Base-by-base conservation (phyloP, 768 basidiomycete species). In the Collybia nuda region DNA sequence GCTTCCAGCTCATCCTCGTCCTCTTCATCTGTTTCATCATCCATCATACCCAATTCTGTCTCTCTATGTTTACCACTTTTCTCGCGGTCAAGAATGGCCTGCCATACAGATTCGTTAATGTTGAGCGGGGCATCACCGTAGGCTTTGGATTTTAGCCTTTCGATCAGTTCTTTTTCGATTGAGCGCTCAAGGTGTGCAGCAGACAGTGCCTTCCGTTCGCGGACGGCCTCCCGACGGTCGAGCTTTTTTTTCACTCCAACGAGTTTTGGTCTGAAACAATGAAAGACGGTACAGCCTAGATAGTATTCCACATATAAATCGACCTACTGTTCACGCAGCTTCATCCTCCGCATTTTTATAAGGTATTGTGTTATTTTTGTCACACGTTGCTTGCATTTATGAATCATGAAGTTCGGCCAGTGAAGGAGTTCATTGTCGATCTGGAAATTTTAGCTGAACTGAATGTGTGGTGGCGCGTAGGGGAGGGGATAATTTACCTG, bases 341-440 rank as follows among this genome's bases (percentile, higher is more conserved):
- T 90, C 54, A 96, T 70, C 38, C 90, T 85, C 52, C 96, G 82
- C 95, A 98, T 97, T 76, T 97, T 95, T 68, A 98, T 98, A 56
- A 99, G 82, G 64, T 98, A 98, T 67, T 99, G 97, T 0, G 96
- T 98, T 60, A 99, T 98, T 75, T 98, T 99, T 9, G 97, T 99
- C 24, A 98, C 80, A 40, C 97, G 85, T 72, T 99, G 97, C 77
- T 99, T 99, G 82, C 97, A 98, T 73, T 98, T 98, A 76, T 98
- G 97, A 47, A 94, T 89, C 26, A 85, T 85, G 68, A 96, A 98
- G 61, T 94, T 94, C 3, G 97, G 96, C 97, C 97, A 98, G 66
- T 98, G 93, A n/a, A 93, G 80, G 53, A 98, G 80, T 63, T 98
- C 93, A 47, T 78, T 80, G 75, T 98, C 97, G 62, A 99, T 96